Evolutionary conservation across 2,329 filamentous ascomycete genomes (phyloP).

Genomic region (Calonectria honghensis): DNA sequence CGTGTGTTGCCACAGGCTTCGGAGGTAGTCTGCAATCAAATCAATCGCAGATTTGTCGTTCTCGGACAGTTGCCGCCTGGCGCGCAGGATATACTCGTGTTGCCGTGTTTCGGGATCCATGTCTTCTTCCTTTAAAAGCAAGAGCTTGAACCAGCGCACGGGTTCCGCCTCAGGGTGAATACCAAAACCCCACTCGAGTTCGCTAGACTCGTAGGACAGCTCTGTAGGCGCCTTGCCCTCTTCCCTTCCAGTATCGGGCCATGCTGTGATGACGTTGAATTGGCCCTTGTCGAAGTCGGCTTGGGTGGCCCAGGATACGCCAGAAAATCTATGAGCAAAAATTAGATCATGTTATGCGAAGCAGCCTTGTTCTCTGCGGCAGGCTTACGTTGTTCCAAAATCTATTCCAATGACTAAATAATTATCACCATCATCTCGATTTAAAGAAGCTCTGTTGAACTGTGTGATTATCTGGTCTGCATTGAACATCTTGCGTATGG

Average conservation of each 20-base stretch:
- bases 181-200: constrained; percentile 29
- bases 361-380: not conserved
- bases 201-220: constrained; percentile 30
- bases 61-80: not conserved
- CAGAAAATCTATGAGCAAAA: constrained; percentile 5
- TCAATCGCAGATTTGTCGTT: constrained; percentile 20
- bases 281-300: constrained; percentile 27
- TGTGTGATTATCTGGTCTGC: not conserved
- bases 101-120: not conserved
- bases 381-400: constrained; percentile 9
- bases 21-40: constrained; percentile 31
- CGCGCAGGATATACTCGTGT: constrained; percentile 22
- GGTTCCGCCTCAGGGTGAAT: constrained; percentile 17
- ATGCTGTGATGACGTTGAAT: constrained; percentile 32
- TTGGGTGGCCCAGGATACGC: constrained; percentile 26
- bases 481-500: not conserved
- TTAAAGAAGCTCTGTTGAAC: not conserved
- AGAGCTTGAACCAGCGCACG: constrained; percentile 35
- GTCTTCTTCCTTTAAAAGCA: constrained; percentile 34
- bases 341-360: not conserved
- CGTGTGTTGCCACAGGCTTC: constrained; percentile 13
- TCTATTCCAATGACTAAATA: constrained; percentile 15
- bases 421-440: not conserved
- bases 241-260: constrained; percentile 20
- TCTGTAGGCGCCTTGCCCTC: constrained; percentile 33